phyloP scores from a whole-genome alignment of 2,329 filamentous ascomycete species.

The Colletotrichum destructivum region DNA sequence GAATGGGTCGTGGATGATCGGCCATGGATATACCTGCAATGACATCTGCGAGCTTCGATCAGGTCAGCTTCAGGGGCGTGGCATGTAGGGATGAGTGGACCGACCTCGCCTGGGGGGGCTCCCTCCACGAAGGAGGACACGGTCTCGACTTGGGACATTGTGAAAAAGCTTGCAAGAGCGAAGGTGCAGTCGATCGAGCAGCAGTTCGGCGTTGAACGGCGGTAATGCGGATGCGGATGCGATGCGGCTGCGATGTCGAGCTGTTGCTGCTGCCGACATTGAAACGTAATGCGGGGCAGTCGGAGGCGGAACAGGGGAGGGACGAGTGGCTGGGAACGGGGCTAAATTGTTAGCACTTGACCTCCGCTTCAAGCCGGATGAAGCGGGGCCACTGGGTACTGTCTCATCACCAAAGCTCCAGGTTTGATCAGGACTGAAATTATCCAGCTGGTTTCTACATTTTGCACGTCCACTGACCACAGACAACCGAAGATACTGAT shows the following conservation, averaged over 20 bases:
- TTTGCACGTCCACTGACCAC: not conserved
- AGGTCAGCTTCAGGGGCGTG: conserved; percentile 42
- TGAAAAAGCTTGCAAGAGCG: conserved; percentile 47
- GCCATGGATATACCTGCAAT: conserved; percentile 77
- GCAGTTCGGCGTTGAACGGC: conserved; percentile 2
- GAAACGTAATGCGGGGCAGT: conserved; percentile 43
- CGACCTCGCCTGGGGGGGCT: conserved; percentile 95
- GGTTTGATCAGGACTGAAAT: not conserved
- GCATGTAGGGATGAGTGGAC: conserved; percentile 46
- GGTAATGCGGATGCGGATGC: conserved; percentile 28
- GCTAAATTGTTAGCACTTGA: conserved; percentile 37
- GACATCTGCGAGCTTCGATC: conserved; percentile 83
- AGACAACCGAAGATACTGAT: not conserved
- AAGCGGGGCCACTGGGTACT: conserved; percentile 2
- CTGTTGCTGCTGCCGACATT: conserved; percentile 29
- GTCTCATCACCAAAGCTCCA: conserved; percentile 8
- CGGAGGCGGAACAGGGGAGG: conserved; percentile 31
- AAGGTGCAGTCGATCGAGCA: not conserved
- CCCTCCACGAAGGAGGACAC: conserved; percentile 92
- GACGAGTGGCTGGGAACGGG: conserved; percentile 36
- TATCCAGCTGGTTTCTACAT: not conserved
- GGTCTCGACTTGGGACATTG: conserved; percentile 63
- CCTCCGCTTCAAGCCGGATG: conserved; percentile 5
- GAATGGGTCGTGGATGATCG: not conserved
- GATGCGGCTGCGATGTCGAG: conserved; percentile 3